Conservation (phyloP, 768 basidiomycete genomes). For the Lactarius sanguifluus region DNA sequence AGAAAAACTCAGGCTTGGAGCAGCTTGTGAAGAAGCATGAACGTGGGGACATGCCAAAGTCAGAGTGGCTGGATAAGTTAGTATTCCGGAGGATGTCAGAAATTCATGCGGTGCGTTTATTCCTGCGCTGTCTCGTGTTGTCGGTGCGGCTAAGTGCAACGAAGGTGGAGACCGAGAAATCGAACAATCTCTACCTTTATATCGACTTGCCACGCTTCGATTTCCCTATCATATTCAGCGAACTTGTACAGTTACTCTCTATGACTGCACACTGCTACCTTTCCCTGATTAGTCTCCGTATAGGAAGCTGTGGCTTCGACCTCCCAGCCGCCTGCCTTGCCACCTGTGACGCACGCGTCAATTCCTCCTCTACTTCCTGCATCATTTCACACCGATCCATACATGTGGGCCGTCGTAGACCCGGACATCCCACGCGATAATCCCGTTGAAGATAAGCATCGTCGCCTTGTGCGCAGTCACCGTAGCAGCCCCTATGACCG, state of each 20-base stretch:
- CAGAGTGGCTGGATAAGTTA: conserved; percentile 94
- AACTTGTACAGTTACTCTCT: conserved; percentile 58
- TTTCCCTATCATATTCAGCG: conserved; percentile 94
- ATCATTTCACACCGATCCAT: conserved; percentile 60
- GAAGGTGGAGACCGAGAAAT: conserved; percentile 88
- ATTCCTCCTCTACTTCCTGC: conserved; percentile 46
- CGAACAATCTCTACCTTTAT: conserved; percentile 92
- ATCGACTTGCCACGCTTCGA: conserved; percentile 96
- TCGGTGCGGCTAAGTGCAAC: conserved; percentile 1
- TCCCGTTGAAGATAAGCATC: conserved; percentile 96
- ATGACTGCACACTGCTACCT: not conserved
- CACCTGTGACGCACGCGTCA: conserved; percentile 44
- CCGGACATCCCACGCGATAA: conserved; percentile 92
- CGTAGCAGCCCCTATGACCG: conserved; percentile 92
- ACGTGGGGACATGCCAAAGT: conserved; percentile 87
- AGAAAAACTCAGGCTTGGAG: not conserved
- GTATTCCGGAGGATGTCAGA: conserved; percentile 95
- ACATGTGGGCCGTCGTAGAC: conserved; percentile 86
- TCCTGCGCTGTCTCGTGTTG: not conserved
- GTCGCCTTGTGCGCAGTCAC: conserved; percentile 91
- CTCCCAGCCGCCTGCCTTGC: conserved; percentile 42
- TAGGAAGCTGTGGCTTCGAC: conserved; percentile 23
- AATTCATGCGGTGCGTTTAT: conserved; percentile 74
- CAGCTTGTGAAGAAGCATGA: conserved; percentile 95
- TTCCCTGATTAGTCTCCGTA: not conserved